Evolutionary conservation across 768 basidiomycete species (phyloP).

Genomic region (Lyophyllum semitale): DNA sequence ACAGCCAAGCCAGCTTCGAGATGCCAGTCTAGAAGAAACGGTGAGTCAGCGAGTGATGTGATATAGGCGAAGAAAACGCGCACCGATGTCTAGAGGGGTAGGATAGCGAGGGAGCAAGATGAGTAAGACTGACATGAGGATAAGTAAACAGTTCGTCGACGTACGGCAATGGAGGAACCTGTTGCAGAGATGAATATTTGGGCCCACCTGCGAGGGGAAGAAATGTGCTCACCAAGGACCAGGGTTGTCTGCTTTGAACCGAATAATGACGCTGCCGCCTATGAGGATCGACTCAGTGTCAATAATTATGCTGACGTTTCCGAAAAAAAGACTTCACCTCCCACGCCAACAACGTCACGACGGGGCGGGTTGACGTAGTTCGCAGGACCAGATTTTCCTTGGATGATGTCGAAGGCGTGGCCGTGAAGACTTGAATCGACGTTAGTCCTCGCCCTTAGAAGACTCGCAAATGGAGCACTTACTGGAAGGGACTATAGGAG

Average conservation of each 20-base stretch:
- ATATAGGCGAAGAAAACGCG: background rate
- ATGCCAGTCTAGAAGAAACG: constrained; percentile 6
- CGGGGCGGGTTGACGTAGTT: constrained; percentile 26
- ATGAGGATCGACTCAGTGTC: background rate
- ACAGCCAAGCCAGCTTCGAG: constrained; percentile 7
- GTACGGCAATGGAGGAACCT: background rate
- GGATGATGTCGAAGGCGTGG: constrained; percentile 26
- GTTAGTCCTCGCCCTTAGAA: too few relatives aligned
- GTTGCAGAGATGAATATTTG: background rate
- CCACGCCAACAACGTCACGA: constrained; percentile 23
- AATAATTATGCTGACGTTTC: background rate
- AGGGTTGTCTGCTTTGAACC: constrained; percentile 42
- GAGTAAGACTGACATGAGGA: background rate
- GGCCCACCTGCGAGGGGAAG: background rate
- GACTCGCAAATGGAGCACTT: too few relatives aligned
- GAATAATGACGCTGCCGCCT: constrained; percentile 33
- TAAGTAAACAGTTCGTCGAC: background rate
- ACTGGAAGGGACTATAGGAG: too few relatives aligned
- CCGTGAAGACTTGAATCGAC: too few relatives aligned
- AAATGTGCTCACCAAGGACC: constrained; percentile 26
- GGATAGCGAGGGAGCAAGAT: background rate
- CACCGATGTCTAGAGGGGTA: background rate
- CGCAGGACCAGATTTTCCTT: constrained; percentile 13
- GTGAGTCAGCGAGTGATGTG: background rate
- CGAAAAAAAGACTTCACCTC: background rate